Base-by-base conservation (phyloP, 177 flowering plant species). In the Vitis hybrid region DNA sequence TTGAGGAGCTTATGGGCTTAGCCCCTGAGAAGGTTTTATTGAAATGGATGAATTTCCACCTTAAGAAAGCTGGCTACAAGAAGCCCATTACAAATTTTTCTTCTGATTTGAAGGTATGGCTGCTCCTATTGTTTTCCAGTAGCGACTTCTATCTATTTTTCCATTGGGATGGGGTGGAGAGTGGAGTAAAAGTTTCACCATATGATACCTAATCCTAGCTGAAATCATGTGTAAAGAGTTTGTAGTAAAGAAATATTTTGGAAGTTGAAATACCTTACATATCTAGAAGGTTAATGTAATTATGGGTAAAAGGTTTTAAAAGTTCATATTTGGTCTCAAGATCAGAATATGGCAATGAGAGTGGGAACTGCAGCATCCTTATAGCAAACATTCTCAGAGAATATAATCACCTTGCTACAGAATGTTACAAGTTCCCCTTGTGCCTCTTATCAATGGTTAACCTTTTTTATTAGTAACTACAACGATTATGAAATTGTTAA, bases 21-120 rank as follows among this genome's bases (percentile, higher is more conserved):
- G 76, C 97, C 26, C 97, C 98, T 64, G 98, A 94, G 62, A 94
- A 92, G 76, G 67, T 94, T 65, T 76, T 94, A 70, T 72, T 94
- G 52, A 84, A 81, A 76, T 94, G 98, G 98, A 94, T 92, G 97
- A 94, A 94, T 73, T 92, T 92, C 73, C 98, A 94, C 73, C 83
- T 94, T 3, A 82, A 87, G 56, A 94, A 85, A 77, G 90, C 86
- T 55, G 96, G 98, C 62, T 94, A 86, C 71, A 82, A 85, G 79
- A 94, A 88, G 75, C 51, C 85, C 22, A 89, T 94, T 16, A 73
- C 84, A n/a, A 94, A 94, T 69, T 94, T 88, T 75, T 85, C 97
- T 59, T 80, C 94, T 14, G 98, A 94, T 77, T 62, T 94, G 67
- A 92, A 90, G 97, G 98, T 94, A 74, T 52, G 56, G 62, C 48